These are phyloP conservation scores for Artomyces pyxidatus DNA, from an alignment of 768 basidiomycete genomes.

Conservation along the genomic window DNA sequence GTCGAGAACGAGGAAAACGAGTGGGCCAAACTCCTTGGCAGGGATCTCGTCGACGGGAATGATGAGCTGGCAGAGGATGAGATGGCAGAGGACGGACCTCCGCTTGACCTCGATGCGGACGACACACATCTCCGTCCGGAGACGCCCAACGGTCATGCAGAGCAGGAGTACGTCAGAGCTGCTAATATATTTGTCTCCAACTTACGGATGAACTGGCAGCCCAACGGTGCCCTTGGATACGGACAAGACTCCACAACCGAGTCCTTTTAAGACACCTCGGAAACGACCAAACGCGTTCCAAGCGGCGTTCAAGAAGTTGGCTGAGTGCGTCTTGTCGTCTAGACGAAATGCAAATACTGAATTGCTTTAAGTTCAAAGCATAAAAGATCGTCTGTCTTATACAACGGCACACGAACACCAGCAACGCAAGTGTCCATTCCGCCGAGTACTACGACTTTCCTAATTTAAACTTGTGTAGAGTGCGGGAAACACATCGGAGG, in stretches of 20 bases:
- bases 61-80: slow-evolving; percentile 24
- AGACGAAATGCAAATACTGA: too few species aligned
- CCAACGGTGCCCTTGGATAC: not conserved
- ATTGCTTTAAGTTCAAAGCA: too few species aligned
- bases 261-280: not conserved
- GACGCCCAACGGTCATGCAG: slow-evolving; percentile 2
- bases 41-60: slow-evolving; percentile 21
- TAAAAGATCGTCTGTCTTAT: too few species aligned
- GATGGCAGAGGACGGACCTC: slow-evolving; percentile 26
- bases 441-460: not conserved
- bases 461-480: not conserved
- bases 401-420: too few species aligned
- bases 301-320: not conserved
- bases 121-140: not conserved
- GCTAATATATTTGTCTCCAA: too few species aligned
- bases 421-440: not conserved
- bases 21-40: slow-evolving; percentile 15
- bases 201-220: not conserved
- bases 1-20: slow-evolving; percentile 26
- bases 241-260: not conserved
- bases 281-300: not conserved
- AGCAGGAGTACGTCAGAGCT: too few species aligned
- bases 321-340: not conserved
- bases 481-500: not conserved
- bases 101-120: slow-evolving; percentile 11